Evolutionary conservation across 768 basidiomycete genomes (phyloP), one percentile per base, ranked within the genome.

Genomic region (Pisolithus microcarpus): DNA sequence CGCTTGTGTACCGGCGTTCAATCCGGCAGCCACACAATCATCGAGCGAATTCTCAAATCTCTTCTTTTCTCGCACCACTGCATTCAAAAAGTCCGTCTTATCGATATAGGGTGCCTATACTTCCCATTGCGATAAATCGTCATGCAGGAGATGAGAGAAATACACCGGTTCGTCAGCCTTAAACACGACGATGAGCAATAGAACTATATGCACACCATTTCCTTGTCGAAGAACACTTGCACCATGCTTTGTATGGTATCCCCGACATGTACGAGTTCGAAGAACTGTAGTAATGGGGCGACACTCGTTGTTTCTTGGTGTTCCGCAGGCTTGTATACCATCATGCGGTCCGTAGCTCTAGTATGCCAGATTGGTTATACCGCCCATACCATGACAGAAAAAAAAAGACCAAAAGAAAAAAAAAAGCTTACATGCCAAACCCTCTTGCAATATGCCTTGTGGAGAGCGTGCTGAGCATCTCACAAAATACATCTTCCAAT

Each of bases 171-270:
- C 19, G 26, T 50, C 26, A n/a, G 18, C 36, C n/a, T 11, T 24
- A 7, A 4, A 34, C 34, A 52, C 7, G 7, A 64, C 16, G 13
- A 7, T 28, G 49, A 50, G 23, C 43, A n/a, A 1, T 7, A 10
- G 7, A 40, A 4, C 30, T 7, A 28, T 50, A 5, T 0, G 64
- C 84, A 23, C 54, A 88, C 91, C 69, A 98, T 71, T 60, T 96
- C 95, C 61, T 94, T 94, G 63, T 98, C 96, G 62, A 95, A 99
- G 66, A 94, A 99, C 2, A 97, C 96, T 58, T 99, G 93, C 6
- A 96, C 82, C 83, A 98, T 97, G 16, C 85, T 91, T 68, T 95
- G 91, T 40, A 98, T 97, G 15, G 91, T 99, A 63, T 99, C 95
- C 1, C 93, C 96, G 15, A 98, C 75, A 70, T 98, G 96, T 0